Conservation (phyloP, 257 asterid genomes). For the Petunia axillaris region DNA sequence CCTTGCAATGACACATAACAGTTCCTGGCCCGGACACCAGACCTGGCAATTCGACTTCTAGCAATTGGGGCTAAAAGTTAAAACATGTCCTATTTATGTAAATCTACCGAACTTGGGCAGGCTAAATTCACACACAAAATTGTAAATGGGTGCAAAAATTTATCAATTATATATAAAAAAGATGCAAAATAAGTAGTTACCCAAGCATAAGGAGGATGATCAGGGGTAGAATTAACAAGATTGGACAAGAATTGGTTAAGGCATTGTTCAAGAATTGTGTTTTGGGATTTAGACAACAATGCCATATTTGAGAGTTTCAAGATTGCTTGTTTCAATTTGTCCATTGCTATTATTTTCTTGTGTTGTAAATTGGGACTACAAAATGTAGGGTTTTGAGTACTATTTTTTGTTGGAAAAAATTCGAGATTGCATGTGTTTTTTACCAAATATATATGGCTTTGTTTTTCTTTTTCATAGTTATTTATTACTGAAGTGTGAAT, state of each 20-base stretch:
- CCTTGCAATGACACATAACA: too few relatives aligned
- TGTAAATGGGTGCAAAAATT: neutral
- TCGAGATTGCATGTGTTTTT: too few relatives aligned
- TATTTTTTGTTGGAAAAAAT: too few relatives aligned
- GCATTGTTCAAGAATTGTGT: neutral
- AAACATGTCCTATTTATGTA: neutral
- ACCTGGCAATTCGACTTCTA: too few relatives aligned
- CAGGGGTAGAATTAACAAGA: conserved; percentile 23
- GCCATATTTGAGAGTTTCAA: conserved; percentile 9
- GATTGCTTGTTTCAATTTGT: conserved; percentile 8
- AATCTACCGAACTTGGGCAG: neutral
- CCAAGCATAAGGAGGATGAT: conserved; percentile 42
- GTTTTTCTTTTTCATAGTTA: too few relatives aligned
- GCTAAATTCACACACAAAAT: neutral
- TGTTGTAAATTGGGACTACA: too few relatives aligned
- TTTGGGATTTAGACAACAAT: neutral
- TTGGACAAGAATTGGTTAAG: conserved; percentile 5
- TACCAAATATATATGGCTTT: too few relatives aligned
- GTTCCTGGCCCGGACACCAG: too few relatives aligned
- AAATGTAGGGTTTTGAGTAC: too few relatives aligned
- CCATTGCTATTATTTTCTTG: too few relatives aligned
- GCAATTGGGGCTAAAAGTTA: too few relatives aligned
- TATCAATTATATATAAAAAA: neutral
- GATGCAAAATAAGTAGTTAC: neutral
- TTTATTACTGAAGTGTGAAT: too few relatives aligned